These are phyloP conservation scores for Cladosporium halotolerans DNA, from an alignment of 2,329 filamentous ascomycete genomes.

Conservation along the genomic window DNA sequence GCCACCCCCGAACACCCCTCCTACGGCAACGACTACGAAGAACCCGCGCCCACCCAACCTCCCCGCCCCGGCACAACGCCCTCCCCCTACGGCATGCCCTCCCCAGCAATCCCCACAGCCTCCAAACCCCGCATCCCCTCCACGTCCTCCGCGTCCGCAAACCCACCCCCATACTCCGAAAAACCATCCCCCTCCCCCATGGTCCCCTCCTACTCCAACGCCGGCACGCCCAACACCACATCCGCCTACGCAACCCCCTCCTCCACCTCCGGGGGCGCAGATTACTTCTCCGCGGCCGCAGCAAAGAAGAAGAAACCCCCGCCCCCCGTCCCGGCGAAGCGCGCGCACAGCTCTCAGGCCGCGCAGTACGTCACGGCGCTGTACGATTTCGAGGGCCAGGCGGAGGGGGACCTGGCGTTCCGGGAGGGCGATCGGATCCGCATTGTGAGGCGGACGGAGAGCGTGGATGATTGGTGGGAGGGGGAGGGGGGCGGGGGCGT, in stretches of 20 bases:
- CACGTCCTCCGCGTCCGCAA: constrained; percentile 7
- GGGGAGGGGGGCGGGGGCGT: constrained; percentile 62
- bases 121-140: constrained; percentile 25
- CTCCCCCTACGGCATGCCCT: constrained; percentile 13
- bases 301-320: constrained; percentile 72
- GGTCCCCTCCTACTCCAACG: constrained; percentile 16
- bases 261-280: constrained; percentile 23
- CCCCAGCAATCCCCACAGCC: constrained; percentile 14
- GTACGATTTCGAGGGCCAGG: constrained; percentile 68
- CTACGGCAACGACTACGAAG: constrained; percentile 23
- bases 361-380: constrained; percentile 52
- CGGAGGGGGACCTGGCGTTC: constrained; percentile 65
- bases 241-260: constrained; percentile 26
- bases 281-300: constrained; percentile 27
- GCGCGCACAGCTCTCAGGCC: constrained; percentile 42
- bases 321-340: constrained; percentile 63
- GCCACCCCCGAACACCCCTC: constrained; percentile 3
- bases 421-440: constrained; percentile 70
- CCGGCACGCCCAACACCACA: constrained; percentile 19
- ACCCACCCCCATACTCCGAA: constrained; percentile 12
- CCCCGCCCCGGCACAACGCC: constrained; percentile 23
- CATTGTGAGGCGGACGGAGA: constrained; percentile 71
- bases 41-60: constrained; percentile 28
- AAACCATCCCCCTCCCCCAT: constrained; percentile 9
- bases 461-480: constrained; percentile 82